These are phyloP conservation scores for Alnus glutinosa DNA, from an alignment of 306 rosid genomes.

Conservation along the genomic window DNA sequence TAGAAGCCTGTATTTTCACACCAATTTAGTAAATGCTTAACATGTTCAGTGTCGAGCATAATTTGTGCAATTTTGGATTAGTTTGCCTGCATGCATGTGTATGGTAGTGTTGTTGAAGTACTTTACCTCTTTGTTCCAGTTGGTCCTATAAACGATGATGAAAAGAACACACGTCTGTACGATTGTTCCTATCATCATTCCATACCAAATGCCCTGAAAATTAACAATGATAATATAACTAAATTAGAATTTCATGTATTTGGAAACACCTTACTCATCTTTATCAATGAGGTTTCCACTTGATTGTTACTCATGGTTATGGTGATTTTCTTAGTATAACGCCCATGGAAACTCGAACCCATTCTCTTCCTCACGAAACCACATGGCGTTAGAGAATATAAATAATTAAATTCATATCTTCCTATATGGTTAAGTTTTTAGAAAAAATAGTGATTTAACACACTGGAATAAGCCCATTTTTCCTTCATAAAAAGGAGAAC, in stretches of 20 bases:
- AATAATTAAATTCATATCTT: too few species aligned
- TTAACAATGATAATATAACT: not conserved
- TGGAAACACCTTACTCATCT: not conserved
- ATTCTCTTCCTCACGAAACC: too few species aligned
- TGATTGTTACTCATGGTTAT: too few species aligned
- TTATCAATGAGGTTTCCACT: not conserved
- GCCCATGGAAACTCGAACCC: too few species aligned
- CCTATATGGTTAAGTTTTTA: too few species aligned
- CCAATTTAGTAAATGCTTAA: not conserved
- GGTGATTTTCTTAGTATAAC: too few species aligned
- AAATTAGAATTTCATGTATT: not conserved
- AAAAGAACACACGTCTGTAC: conserved; percentile 64
- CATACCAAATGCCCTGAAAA: conserved; percentile 76
- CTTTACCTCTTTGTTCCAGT: conserved; percentile 73
- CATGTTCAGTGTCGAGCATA: not conserved
- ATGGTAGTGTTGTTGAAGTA: too few species aligned
- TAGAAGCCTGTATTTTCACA: conserved; percentile 39
- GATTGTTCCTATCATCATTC: conserved; percentile 69
- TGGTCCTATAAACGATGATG: conserved; percentile 57
- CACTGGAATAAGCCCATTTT: too few species aligned
- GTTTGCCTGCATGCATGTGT: not conserved
- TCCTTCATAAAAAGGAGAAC: not conserved
- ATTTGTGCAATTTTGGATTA: not conserved
- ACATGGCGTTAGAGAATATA: too few species aligned
- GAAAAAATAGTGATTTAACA: too few species aligned